phyloP scores from a whole-genome alignment of 805 yeast species.

The Metschnikowia kofuensis region DNA sequence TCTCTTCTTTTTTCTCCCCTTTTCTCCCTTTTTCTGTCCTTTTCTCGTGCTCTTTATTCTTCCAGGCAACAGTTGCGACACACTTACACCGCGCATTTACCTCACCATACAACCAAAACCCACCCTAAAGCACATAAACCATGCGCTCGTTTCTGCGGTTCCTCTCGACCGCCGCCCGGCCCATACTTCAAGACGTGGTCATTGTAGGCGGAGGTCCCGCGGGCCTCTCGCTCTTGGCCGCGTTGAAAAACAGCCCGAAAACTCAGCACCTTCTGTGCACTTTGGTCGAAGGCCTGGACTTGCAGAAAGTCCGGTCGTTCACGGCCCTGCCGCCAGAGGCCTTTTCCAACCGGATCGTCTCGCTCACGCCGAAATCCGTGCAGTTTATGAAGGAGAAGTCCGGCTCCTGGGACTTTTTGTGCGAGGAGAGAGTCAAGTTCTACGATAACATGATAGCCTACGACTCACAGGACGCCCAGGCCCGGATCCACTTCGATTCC shows the following conservation, averaged over 20 bases:
- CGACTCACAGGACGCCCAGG: conserved; percentile 68
- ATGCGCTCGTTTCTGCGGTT: conserved; percentile 12
- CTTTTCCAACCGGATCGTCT: conserved; percentile 77
- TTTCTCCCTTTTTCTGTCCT: too few species aligned
- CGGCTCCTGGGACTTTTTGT: conserved; percentile 73
- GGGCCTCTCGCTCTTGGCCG: conserved; percentile 82
- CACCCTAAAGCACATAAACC: background rate
- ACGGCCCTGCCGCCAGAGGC: conserved; percentile 40
- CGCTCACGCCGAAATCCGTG: conserved; percentile 80
- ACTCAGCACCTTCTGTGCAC: conserved; percentile 60
- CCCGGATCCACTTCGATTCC: conserved; percentile 69
- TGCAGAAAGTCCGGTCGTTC: conserved; percentile 53
- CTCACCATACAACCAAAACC: too few species aligned
- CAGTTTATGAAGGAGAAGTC: conserved; percentile 56
- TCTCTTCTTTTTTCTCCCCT: too few species aligned
- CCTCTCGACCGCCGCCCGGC: conserved; percentile 12
- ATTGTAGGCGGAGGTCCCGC: conserved; percentile 98
- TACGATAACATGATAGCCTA: conserved; percentile 83
- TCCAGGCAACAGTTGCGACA: too few species aligned
- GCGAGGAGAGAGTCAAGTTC: conserved; percentile 67
- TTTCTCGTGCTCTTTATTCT: too few species aligned
- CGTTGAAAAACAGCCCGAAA: conserved; percentile 64
- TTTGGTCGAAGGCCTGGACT: conserved; percentile 69
- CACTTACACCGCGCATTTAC: too few species aligned
- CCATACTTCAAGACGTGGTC: conserved; percentile 56